Conservation (phyloP, 192 early-diverging fungal genomes). For the Gorgonomyces haynaldii region DNA sequence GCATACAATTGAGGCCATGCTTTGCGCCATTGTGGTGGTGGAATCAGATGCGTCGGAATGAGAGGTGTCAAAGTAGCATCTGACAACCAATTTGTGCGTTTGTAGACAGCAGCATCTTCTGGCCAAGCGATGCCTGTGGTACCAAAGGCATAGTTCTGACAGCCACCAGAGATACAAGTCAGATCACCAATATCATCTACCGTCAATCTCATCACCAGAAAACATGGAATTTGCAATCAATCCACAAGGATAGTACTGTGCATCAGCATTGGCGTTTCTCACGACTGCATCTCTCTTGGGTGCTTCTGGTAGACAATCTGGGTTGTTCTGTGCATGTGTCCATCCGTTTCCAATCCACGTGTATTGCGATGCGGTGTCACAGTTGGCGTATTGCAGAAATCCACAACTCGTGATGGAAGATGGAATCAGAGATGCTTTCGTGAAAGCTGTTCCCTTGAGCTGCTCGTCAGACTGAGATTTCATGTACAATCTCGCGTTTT, state of each 20-base stretch:
- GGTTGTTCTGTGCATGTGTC: conserved; percentile 1
- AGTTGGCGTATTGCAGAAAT: conserved; percentile 4
- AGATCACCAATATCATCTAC: conserved; percentile 27
- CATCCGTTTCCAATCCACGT: conserved; percentile 11
- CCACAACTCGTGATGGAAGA: background rate
- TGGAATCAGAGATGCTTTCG: background rate
- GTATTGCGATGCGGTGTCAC: background rate
- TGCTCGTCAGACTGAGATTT: conserved; percentile 77
- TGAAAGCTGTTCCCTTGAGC: conserved; percentile 47
- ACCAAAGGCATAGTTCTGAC: conserved; percentile 25
- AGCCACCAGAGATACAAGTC: conserved; percentile 22
- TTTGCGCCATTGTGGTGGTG: conserved; percentile 79
- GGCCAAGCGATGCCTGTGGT: conserved; percentile 80
- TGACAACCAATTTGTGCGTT: conserved; percentile 13
- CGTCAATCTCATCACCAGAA: conserved; percentile 50
- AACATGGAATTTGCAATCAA: conserved; percentile 97
- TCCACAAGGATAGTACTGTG: conserved; percentile 86
- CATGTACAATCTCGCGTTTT: conserved; percentile 93
- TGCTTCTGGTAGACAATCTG: background rate
- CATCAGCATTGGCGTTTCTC: background rate
- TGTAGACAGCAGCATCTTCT: conserved; percentile 62
- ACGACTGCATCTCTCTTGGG: background rate
- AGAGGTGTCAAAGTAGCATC: conserved; percentile 20
- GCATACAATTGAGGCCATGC: conserved; percentile 35
- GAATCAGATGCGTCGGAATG: conserved; percentile 38